Evolutionary conservation across 306 rosid genomes (phyloP).

Genomic region (Trifolium repens): DNA sequence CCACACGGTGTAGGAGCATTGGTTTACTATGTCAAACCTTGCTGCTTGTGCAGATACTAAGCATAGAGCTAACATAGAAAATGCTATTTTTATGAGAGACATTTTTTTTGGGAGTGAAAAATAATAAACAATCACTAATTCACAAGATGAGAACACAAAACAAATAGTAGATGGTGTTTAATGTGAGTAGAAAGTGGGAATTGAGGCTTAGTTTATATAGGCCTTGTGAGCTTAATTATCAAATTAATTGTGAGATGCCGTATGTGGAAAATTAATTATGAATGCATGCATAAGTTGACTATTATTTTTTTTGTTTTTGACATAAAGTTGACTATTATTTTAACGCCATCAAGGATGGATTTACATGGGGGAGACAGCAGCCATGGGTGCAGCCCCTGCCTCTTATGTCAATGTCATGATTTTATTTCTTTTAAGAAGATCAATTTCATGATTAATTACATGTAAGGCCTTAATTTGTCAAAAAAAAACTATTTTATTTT

Average conservation of each 20-base stretch:
- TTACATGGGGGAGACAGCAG: no score
- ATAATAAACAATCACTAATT: background rate
- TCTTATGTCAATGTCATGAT: no score
- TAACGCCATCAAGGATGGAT: no score
- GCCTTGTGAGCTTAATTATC: background rate
- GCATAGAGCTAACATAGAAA: background rate
- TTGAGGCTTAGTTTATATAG: background rate
- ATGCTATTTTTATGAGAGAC: background rate
- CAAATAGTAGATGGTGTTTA: background rate
- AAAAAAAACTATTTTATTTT: no score
- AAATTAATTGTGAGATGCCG: background rate
- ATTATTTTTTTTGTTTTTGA: no score
- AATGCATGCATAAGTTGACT: no score
- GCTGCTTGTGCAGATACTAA: slow-evolving; percentile 35
- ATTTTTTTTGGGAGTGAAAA: background rate
- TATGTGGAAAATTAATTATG: background rate
- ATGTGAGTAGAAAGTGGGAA: background rate
- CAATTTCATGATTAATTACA: no score
- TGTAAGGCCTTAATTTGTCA: no score
- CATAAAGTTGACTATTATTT: no score
- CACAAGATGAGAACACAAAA: background rate
- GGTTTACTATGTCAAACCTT: slow-evolving; percentile 51
- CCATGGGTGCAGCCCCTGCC: no score
- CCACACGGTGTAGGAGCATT: slow-evolving; percentile 62
- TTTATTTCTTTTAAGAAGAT: no score